A percentile compares a stretch with the other conserved stretches of the same genome.
These are phyloP conservation scores for Oryza nivara DNA, from an alignment of 176 grass and related monocot species.

Conservation along the genomic window DNA sequence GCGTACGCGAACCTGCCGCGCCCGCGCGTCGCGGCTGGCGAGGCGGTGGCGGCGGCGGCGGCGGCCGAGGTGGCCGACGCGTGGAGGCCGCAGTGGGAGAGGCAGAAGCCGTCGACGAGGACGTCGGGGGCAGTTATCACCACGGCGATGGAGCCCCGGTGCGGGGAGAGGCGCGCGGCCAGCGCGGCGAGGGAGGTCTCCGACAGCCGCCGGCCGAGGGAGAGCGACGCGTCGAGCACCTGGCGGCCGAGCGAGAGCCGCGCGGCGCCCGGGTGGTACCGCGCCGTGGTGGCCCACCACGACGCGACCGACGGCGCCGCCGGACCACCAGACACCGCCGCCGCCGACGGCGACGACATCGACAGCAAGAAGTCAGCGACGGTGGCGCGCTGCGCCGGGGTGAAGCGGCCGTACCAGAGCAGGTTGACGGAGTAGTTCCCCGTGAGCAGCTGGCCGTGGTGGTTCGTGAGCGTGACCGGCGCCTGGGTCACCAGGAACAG, in stretches of 20 bases:
- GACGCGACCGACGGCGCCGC: constrained; percentile 51
- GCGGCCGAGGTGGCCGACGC: constrained; percentile 39
- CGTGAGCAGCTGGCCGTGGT: constrained; percentile 67
- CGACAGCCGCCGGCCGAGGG: constrained; percentile 51
- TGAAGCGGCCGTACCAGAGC: constrained; percentile 80
- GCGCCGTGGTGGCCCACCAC: constrained; percentile 74
- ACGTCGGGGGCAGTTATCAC: constrained; percentile 58
- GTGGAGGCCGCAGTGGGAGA: constrained; percentile 75
- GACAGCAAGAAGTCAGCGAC: constrained; percentile 70
- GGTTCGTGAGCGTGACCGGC: constrained; percentile 64
- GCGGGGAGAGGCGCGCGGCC: constrained; percentile 55
- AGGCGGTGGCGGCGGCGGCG: not conserved
- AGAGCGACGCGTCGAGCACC: constrained; percentile 50
- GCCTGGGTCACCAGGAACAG: constrained; percentile 59
- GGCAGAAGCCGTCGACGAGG: constrained; percentile 70
- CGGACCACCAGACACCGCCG: not conserved
- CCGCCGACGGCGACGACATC: constrained; percentile 24
- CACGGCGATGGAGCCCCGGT: constrained; percentile 56
- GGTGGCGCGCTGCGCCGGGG: constrained; percentile 60
- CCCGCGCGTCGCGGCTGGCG: not conserved
- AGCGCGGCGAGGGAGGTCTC: constrained; percentile 45
- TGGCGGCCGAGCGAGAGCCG: constrained; percentile 61
- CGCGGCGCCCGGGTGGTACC: constrained; percentile 60
- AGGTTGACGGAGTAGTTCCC: constrained; percentile 69
- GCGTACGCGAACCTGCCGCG: constrained; percentile 56